A percentile compares a stretch with the other conserved stretches of the same genome.
These are phyloP conservation scores for Brassica rapa DNA, from an alignment of 345 rosid genomes.

Conservation along the genomic window DNA sequence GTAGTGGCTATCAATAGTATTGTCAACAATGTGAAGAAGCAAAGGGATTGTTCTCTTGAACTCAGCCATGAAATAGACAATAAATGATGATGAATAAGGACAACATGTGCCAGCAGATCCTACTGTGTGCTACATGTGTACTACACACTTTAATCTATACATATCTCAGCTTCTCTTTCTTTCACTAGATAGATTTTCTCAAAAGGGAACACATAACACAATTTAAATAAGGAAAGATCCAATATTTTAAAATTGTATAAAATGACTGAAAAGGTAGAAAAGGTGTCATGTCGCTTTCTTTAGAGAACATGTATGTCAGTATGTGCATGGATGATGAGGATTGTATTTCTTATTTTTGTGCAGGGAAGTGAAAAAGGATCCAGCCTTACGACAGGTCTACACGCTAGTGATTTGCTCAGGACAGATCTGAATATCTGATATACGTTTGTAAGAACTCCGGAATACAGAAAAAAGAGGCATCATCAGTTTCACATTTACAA, in stretches of 20 bases:
- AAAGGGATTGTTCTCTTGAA: constrained; percentile 69
- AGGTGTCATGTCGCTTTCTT: neutral
- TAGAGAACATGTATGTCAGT: neutral
- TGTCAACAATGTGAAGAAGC: constrained; percentile 61
- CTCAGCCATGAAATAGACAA: constrained; percentile 77
- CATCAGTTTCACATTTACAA: neutral
- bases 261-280: too few species aligned
- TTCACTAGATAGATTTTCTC: constrained; percentile 71
- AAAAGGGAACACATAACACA: constrained; percentile 65
- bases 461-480: neutral
- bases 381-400: too few species aligned
- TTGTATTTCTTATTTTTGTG: neutral
- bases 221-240: too few species aligned
- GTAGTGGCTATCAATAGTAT: constrained; percentile 56
- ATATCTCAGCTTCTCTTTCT: constrained; percentile 78
- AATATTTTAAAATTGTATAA: too few species aligned
- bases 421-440: neutral
- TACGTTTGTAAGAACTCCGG: neutral
- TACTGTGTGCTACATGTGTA: constrained; percentile 73
- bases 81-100: constrained; percentile 53
- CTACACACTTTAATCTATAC: constrained; percentile 73
- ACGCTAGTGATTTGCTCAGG: too few species aligned
- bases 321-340: neutral
- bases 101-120: constrained; percentile 73
- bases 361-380: neutral